Evolutionary conservation across 345 rosid species (phyloP).

Genomic region (Sapria himalayana): DNA sequence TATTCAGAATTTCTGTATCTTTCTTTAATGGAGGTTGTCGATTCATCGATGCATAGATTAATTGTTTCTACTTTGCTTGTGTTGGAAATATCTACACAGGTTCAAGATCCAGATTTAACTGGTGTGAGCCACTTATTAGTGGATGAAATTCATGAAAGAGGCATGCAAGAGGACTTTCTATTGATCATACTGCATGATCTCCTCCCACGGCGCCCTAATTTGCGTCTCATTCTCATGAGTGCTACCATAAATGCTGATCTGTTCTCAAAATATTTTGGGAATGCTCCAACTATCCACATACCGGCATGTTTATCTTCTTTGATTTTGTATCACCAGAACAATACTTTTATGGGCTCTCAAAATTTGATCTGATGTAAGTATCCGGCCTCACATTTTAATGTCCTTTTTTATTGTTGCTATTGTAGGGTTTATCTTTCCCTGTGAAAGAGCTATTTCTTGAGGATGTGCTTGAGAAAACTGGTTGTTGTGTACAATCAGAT

Average conservation of each 20-base stretch:
- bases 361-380: background rate
- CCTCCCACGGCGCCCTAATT: slow-evolving; percentile 76
- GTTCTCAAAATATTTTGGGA: slow-evolving; percentile 72
- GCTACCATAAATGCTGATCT: slow-evolving; percentile 86
- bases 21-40: background rate
- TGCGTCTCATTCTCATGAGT: slow-evolving; percentile 78
- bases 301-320: slow-evolving; percentile 26
- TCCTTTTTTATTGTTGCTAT: slow-evolving; percentile 7
- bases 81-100: slow-evolving; percentile 25
- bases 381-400: slow-evolving; percentile 1
- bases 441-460: slow-evolving; percentile 71
- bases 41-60: background rate
- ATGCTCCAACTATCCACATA: slow-evolving; percentile 61
- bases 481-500: slow-evolving; percentile 39
- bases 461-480: slow-evolving; percentile 69
- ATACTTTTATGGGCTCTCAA: no score
- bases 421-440: slow-evolving; percentile 79
- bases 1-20: slow-evolving; percentile 7
- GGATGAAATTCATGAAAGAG: slow-evolving; percentile 97
- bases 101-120: slow-evolving; percentile 58
- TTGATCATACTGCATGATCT: slow-evolving; percentile 75
- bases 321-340: background rate
- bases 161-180: slow-evolving; percentile 90
- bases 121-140: slow-evolving; percentile 82
- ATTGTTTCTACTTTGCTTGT: slow-evolving; percentile 4